Conservation (phyloP, 768 basidiomycete species). For the Ramaria rubella region DNA sequence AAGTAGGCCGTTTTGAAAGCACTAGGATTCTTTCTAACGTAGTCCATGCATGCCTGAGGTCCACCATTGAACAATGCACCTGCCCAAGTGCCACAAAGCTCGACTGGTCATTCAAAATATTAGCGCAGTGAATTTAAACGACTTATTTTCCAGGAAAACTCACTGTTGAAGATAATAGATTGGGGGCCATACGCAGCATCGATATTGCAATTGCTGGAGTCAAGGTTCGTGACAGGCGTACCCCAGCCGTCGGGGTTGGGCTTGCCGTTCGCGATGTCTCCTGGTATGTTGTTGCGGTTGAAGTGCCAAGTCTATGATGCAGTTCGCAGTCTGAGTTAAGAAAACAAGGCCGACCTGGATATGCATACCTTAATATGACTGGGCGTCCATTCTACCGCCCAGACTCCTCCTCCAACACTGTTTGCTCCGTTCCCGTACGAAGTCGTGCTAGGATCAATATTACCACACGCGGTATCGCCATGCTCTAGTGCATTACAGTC, state of each 20-base stretch:
- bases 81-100: constrained; percentile 14
- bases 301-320: constrained; percentile 13
- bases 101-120: too few relatives aligned
- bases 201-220: constrained; percentile 9
- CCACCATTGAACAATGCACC: constrained; percentile 13
- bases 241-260: constrained; percentile 13
- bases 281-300: constrained; percentile 7
- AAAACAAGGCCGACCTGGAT: background rate
- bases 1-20: constrained; percentile 13
- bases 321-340: too few relatives aligned
- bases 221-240: constrained; percentile 10
- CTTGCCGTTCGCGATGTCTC: constrained; percentile 6
- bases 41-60: constrained; percentile 7
- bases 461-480: constrained; percentile 37
- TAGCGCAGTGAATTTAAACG: too few relatives aligned
- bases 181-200: constrained; percentile 10
- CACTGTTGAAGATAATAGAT: constrained; percentile 12
- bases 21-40: constrained; percentile 12
- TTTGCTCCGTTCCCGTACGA: constrained; percentile 40
- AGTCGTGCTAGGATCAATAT: constrained; percentile 25
- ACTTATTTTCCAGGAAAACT: too few relatives aligned
- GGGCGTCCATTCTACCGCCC: constrained; percentile 32
- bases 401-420: constrained; percentile 40
- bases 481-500: constrained; percentile 27
- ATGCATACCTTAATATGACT: constrained; percentile 38